phyloP scores from a whole-genome alignment of 2,329 filamentous ascomycete genomes.

The Simplicillium aogashimaense region DNA sequence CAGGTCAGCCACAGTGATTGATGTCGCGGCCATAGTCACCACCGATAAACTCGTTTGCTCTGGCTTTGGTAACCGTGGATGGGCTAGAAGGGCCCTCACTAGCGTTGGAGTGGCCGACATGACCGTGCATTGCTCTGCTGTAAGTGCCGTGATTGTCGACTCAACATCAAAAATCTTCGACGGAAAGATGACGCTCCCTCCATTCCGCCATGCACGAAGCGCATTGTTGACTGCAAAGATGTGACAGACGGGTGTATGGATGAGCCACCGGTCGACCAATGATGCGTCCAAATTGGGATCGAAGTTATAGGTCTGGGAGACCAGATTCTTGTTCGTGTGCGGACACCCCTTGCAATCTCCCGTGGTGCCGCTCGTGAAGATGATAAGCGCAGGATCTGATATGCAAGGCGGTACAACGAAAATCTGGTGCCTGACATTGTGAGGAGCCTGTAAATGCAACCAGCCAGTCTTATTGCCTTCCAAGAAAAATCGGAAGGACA shows the following conservation, averaged over 20 bases:
- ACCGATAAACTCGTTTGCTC: constrained; percentile 18
- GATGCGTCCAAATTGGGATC: constrained; percentile 20
- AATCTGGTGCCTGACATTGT: no score
- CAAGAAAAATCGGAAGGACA: constrained; percentile 2
- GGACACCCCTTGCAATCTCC: constrained; percentile 34
- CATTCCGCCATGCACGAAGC: constrained; percentile 24
- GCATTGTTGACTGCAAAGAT: constrained; percentile 29
- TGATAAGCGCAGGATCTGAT: constrained; percentile 23
- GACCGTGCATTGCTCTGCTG: constrained; percentile 21
- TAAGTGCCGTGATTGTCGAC: constrained; percentile 19
- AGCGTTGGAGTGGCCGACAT: constrained; percentile 30
- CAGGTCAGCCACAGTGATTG: constrained; percentile 20
- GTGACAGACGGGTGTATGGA: constrained; percentile 26
- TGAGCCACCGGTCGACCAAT: constrained; percentile 21
- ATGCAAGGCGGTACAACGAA: no score
- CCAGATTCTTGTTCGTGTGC: constrained; percentile 28
- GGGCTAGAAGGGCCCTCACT: constrained; percentile 19
- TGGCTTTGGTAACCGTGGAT: constrained; percentile 16
- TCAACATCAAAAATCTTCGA: constrained; percentile 22
- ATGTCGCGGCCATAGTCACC: constrained; percentile 23
- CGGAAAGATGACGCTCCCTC: constrained; percentile 23
- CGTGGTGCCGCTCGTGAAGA: constrained; percentile 41
- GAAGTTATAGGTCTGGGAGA: constrained; percentile 24
- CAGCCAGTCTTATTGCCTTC: neutral
- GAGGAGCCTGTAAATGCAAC: neutral